Conservation (phyloP, 2,329 filamentous ascomycete genomes). For the Trichothecium sympodiale region DNA sequence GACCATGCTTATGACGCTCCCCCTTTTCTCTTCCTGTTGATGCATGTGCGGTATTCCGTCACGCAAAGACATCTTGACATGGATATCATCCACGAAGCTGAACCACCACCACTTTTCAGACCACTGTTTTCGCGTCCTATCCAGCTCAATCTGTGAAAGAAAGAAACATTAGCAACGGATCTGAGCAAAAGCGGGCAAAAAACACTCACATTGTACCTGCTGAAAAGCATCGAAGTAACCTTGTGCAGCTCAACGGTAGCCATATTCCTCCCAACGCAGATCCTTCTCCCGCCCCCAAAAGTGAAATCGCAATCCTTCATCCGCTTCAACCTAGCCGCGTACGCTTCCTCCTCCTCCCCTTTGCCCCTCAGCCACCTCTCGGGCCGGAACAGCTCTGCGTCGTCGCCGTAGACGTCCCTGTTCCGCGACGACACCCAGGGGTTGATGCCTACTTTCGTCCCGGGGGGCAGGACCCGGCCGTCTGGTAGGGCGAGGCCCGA, state of each 20-base stretch:
- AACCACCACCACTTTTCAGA: constrained; percentile 5
- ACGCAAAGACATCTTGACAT: constrained; percentile 2
- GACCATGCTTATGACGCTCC: no score
- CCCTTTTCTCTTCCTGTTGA: no score
- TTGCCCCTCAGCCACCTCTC: constrained; percentile 33
- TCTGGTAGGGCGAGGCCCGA: constrained; percentile 37
- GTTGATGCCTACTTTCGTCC: constrained; percentile 29
- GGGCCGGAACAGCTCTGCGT: constrained; percentile 31
- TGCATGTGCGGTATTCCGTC: no score
- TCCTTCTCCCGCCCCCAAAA: constrained; percentile 27
- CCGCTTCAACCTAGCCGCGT: constrained; percentile 17
- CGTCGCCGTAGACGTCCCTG: constrained; percentile 27
- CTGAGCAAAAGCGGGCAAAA: neutral
- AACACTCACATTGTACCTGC: constrained; percentile 23
- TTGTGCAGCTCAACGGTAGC: constrained; percentile 23
- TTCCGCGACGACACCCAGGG: constrained; percentile 27
- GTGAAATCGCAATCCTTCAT: constrained; percentile 26
- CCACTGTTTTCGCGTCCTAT: constrained; percentile 3
- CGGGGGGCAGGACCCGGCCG: constrained; percentile 33
- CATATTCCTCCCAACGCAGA: constrained; percentile 26
- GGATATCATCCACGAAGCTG: constrained; percentile 4
- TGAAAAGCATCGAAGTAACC: constrained; percentile 28
- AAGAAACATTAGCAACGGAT: neutral
- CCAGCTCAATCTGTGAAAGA: constrained; percentile 3
- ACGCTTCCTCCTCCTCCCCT: constrained; percentile 19